Evolutionary conservation across 176 grass and related monocot genomes (phyloP), one percentile per base, ranked within the genome.

Genomic region (Microstegium vimineum): DNA sequence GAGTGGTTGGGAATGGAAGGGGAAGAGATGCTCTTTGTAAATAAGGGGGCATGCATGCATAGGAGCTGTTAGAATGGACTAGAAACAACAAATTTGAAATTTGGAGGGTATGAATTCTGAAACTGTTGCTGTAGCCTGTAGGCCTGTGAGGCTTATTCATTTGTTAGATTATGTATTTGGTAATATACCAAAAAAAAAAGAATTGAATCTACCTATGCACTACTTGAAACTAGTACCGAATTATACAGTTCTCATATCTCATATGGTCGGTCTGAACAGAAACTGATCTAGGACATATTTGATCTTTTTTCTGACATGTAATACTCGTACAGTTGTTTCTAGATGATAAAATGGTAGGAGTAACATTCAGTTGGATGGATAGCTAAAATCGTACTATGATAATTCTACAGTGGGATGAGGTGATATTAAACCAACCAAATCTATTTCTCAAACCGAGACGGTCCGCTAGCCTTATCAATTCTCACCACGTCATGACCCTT

Each of bases 101-200:
- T 75, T 62, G 47, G 49, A 28, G 57, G 42, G 49, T 57, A 70
- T 83, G 25, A 65, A 65, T 77, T 82, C 78, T 86, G 60, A 49
- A 61, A 28, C 33, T 86, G 74, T 86, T 49, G 47, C 41, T 63
- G 49, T n/a, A n/a, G n/a, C n/a, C n/a, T n/a, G n/a, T 80, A 79
- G n/a, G 33, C 32, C 22, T 86, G 75, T 74, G 51, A 36, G 38
- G 60, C 54, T 30, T 71, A 80, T 90, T 90, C 75, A 75, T 90
- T 90, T 61, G 88, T 87, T 87, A 22, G 69, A 86, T 83, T 12
- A 37, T 82, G 47, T 7, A 60, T 62, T 82, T 51, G 49, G 31
- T 69, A 63, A 62, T 31, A 38, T 79, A 26, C 38, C 30, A 73
- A 65, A 76, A 51, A 46, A 25, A 52, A 76, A 70, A n/a, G n/a